These are phyloP conservation scores for Pyrenophora seminiperda DNA, from an alignment of 2,329 filamentous ascomycete species.

Conservation along the genomic window DNA sequence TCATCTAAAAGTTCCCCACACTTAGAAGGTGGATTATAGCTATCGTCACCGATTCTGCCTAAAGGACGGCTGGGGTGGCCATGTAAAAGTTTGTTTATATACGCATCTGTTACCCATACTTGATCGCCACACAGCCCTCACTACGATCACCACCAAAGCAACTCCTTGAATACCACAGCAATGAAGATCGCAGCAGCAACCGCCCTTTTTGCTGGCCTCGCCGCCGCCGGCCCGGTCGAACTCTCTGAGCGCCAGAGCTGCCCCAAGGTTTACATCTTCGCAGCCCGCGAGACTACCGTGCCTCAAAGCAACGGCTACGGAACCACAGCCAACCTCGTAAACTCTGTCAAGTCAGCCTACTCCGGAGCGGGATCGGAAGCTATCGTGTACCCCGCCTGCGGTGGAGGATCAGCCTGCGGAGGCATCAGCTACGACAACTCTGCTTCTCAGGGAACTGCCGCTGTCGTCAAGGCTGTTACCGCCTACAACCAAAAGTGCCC, in stretches of 20 bases:
- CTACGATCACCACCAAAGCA: conserved; percentile 11
- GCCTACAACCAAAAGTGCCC: conserved; percentile 63
- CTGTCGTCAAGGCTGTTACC: conserved; percentile 65
- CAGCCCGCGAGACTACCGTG: conserved; percentile 52
- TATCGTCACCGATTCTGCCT: conserved; percentile 39
- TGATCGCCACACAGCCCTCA: conserved; percentile 18
- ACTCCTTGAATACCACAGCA: background rate
- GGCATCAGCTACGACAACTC: conserved; percentile 65
- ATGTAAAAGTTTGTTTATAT: conserved; percentile 24
- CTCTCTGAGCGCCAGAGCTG: conserved; percentile 46
- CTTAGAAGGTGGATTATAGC: conserved; percentile 22
- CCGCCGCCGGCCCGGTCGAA: conserved; percentile 45
- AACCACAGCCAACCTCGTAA: conserved; percentile 49
- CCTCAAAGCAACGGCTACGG: conserved; percentile 48
- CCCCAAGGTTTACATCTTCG: conserved; percentile 53
- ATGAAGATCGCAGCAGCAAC: conserved; percentile 44
- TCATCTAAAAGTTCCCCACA: conserved; percentile 31
- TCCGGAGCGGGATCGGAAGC: conserved; percentile 50
- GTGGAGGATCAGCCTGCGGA: conserved; percentile 64
- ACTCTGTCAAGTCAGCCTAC: conserved; percentile 49
- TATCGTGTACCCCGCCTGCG: conserved; percentile 62
- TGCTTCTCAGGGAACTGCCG: conserved; percentile 61
- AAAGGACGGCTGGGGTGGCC: conserved; percentile 23
- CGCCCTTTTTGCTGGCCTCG: conserved; percentile 37
- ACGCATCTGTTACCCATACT: conserved; percentile 12